Evolutionary conservation across 2,329 filamentous ascomycete species (phyloP).

Genomic region (Talaromyces sp.): DNA sequence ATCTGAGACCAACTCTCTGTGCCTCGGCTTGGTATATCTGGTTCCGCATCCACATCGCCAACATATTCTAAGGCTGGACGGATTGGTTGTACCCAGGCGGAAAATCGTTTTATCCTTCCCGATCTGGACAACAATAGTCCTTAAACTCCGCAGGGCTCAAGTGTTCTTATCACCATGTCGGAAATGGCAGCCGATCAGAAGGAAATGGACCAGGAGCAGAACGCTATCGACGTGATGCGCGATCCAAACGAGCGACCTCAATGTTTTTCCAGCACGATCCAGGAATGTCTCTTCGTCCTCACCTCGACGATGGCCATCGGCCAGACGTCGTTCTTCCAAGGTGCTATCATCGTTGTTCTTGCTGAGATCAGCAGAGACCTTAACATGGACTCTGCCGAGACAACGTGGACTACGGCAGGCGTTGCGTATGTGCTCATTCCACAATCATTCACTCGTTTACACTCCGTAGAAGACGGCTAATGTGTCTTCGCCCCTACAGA

Average conservation of each 20-base stretch:
- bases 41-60: background rate
- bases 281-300: slow-evolving; percentile 63
- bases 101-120: background rate
- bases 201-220: slow-evolving; percentile 11
- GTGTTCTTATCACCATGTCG: background rate
- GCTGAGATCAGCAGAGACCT: slow-evolving; percentile 58
- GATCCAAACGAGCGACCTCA: slow-evolving; percentile 16
- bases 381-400: slow-evolving; percentile 61
- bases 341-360: slow-evolving; percentile 59
- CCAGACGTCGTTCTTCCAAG: slow-evolving; percentile 58
- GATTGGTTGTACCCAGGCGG: background rate
- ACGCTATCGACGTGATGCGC: background rate
- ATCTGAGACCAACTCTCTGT: background rate
- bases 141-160: background rate
- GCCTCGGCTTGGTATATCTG: background rate
- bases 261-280: slow-evolving; percentile 60
- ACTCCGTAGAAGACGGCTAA: background rate
- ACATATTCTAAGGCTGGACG: background rate
- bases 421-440: slow-evolving; percentile 45
- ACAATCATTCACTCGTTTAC: background rate
- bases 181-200: background rate
- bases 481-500: slow-evolving; percentile 29
- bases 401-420: slow-evolving; percentile 65
- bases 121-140: background rate
- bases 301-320: slow-evolving; percentile 65